phyloP scores from a whole-genome alignment of 163 green algal species.

The Smithsoniella earleae region DNA sequence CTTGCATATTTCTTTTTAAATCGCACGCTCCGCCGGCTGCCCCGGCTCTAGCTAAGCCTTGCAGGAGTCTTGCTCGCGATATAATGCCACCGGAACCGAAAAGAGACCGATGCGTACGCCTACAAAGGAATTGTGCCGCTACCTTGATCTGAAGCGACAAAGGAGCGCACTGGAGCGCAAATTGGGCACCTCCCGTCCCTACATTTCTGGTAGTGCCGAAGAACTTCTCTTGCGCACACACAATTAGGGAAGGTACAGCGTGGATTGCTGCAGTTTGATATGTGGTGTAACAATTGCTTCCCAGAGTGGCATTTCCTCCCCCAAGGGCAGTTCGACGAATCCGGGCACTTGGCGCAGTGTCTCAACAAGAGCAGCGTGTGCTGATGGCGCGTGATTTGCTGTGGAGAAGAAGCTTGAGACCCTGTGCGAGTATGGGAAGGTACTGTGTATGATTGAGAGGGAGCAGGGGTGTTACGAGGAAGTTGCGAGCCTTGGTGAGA shows the following conservation, averaged over 20 bases:
- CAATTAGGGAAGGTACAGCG: constrained; percentile 22
- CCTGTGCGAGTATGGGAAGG: too few relatives aligned
- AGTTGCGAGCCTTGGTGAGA: too few relatives aligned
- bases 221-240: neutral
- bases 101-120: too few relatives aligned
- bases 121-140: too few relatives aligned
- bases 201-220: constrained; percentile 30
- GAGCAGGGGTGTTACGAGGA: too few relatives aligned
- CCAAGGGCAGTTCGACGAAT: neutral
- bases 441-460: too few relatives aligned
- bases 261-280: constrained; percentile 10
- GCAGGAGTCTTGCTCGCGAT: too few relatives aligned
- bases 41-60: too few relatives aligned
- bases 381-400: constrained; percentile 15
- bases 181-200: constrained; percentile 9
- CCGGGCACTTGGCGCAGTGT: constrained; percentile 5
- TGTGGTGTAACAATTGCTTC: constrained; percentile 8
- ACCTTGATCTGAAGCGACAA: too few relatives aligned
- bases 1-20: too few relatives aligned
- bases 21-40: too few relatives aligned
- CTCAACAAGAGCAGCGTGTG: constrained; percentile 24
- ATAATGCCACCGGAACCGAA: too few relatives aligned
- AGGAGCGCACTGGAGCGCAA: neutral
- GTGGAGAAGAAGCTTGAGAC: neutral
- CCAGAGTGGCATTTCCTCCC: neutral